phyloP scores from a whole-genome alignment of 371 early-diverging fungal species.

The Apophysomyces trapeziformis region DNA sequence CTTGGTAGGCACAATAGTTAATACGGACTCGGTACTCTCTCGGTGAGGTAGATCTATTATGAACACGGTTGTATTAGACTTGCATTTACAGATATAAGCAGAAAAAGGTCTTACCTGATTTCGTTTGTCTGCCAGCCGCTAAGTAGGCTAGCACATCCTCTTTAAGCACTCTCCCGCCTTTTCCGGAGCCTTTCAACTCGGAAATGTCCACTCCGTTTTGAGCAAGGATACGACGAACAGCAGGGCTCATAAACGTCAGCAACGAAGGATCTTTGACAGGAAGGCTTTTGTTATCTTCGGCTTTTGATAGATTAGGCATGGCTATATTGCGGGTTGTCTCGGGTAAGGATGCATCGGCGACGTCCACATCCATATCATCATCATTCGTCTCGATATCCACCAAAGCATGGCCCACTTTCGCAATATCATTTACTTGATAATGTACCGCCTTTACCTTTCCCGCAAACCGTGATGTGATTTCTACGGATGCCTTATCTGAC shows the following conservation, averaged over 20 bases:
- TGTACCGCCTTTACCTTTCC: conserved; percentile 84
- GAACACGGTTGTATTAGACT: not conserved
- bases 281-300: not conserved
- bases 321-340: no score
- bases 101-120: conserved; percentile 11
- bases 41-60: not conserved
- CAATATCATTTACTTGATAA: conserved; percentile 89
- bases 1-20: conserved; percentile 31
- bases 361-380: conserved; percentile 22
- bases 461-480: conserved; percentile 94
- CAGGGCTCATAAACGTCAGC: conserved; percentile 79
- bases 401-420: conserved; percentile 91
- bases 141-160: conserved; percentile 83
- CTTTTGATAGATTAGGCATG: no score
- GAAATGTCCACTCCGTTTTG: conserved; percentile 80
- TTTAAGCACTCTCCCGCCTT: conserved; percentile 86
- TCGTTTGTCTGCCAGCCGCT: conserved; percentile 1
- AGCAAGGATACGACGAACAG: conserved; percentile 88
- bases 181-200: conserved; percentile 81
- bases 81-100: not conserved
- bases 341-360: not conserved
- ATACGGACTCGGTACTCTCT: conserved; percentile 16
- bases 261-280: conserved; percentile 16
- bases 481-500: conserved; percentile 97
- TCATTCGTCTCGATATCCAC: conserved; percentile 88